Percentiles rank a stretch among this genome's conserved stretches.
These are phyloP conservation scores for Coleophoma crateriformis DNA, from an alignment of 2,329 filamentous ascomycete species.

Conservation along the genomic window DNA sequence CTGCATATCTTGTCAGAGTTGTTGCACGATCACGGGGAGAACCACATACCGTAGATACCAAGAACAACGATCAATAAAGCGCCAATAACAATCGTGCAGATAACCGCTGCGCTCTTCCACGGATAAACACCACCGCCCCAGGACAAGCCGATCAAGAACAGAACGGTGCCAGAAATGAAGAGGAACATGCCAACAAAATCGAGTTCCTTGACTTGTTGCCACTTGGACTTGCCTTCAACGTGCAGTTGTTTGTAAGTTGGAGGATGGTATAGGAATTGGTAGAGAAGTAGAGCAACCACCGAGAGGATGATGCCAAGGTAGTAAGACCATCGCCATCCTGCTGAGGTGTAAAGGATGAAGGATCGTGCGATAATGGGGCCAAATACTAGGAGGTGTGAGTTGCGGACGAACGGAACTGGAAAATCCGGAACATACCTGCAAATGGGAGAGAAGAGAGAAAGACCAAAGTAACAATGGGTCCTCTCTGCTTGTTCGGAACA, in stretches of 20 bases:
- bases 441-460: conserved; percentile 35
- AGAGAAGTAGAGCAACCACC: conserved; percentile 33
- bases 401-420: too few species aligned
- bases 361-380: conserved; percentile 41
- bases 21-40: too few species aligned
- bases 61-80: conserved; percentile 8
- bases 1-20: conserved; percentile 12
- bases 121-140: conserved; percentile 35
- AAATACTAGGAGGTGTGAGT: conserved; percentile 21
- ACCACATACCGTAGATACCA: conserved; percentile 12
- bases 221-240: conserved; percentile 25
- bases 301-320: conserved; percentile 40
- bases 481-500: conserved; percentile 36
- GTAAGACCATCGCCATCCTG: conserved; percentile 44
- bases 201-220: conserved; percentile 34
- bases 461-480: conserved; percentile 29
- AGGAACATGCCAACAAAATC: conserved; percentile 40
- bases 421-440: conserved; percentile 14
- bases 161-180: conserved; percentile 33
- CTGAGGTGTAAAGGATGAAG: conserved; percentile 34
- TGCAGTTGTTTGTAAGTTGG: conserved; percentile 39
- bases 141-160: conserved; percentile 38
- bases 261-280: conserved; percentile 40
- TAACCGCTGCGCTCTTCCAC: conserved; percentile 34
- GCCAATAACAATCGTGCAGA: conserved; percentile 19